Percentiles rank a stretch among this genome's conserved stretches.
Conservation (phyloP, 495 filamentous ascomycete species). For the Xylaria grammica region DNA sequence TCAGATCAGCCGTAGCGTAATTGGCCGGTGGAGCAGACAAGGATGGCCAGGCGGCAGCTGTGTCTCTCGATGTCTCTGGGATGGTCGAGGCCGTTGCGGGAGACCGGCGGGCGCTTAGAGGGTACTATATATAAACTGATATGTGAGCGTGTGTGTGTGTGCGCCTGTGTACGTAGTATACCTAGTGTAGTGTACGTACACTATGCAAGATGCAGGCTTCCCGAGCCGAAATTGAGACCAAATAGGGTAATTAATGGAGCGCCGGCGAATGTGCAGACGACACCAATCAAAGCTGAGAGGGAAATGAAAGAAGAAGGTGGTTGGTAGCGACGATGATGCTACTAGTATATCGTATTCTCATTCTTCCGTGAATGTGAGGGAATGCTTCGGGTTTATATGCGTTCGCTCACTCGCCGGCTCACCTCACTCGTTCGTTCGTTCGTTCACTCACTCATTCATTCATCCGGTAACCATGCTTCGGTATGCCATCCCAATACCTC, state of each 20-base stretch:
- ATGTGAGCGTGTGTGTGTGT: constrained; percentile 24
- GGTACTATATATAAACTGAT: constrained; percentile 27
- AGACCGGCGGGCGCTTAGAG: constrained; percentile 38
- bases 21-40: constrained; percentile 20
- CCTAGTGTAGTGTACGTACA: background rate
- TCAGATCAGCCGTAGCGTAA: constrained; percentile 14
- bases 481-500: background rate
- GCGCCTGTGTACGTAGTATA: no score
- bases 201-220: constrained; percentile 35
- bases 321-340: constrained; percentile 18
- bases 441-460: background rate
- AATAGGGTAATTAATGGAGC: constrained; percentile 9
- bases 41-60: constrained; percentile 34
- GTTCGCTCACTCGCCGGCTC: background rate
- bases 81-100: constrained; percentile 32
- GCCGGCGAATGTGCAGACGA: constrained; percentile 17
- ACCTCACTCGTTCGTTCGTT: background rate
- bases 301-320: constrained; percentile 8
- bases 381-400: constrained; percentile 6
- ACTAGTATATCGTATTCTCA: constrained; percentile 1
- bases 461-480: no score
- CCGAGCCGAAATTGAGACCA: constrained; percentile 37
- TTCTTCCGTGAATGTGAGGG: background rate
- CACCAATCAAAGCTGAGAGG: constrained; percentile 11
- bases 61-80: constrained; percentile 30